Evolutionary conservation across 2,329 filamentous ascomycete genomes (phyloP), one percentile per base, ranked within the genome.

Genomic region (Curvularia sp.): DNA sequence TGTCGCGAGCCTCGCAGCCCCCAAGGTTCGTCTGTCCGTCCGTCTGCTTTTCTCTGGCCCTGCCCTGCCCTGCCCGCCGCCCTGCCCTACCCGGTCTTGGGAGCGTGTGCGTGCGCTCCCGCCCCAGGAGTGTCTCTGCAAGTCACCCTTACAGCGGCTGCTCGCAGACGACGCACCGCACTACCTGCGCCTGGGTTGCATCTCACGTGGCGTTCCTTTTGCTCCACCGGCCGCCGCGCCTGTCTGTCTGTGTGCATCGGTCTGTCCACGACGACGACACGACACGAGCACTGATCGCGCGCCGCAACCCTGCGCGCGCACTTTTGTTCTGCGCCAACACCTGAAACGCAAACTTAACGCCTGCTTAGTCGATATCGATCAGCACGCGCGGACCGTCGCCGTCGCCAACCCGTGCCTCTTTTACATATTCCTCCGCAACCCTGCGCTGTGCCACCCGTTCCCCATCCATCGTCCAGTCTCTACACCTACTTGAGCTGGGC

Each of bases 111-210:
- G 41, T 13, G 18, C 26, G 44, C 26, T 26, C 43, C 5, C 31
- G 31, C 31, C 31, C 24, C 28, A 15, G 26, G n/a, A 3, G 31
- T n/a, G 44, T n/a, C 20, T 22, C 57, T 61, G 59, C 65, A 61
- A 62, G 60, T 57, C 59, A 58, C 66, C 65, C 66, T 67, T 65
- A 66, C 65, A 63, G 66, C 66, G 65, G 62, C 55, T 64, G 63
- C 58, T 54, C 57, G 54, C 65, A 62, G 57, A 41, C 42, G 31
- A 48, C 46, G 12, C 28, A 31, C 7, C 28, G 28, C 28, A 31
- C 28, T 31, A 35, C 57, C 26, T 51, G 38, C 59, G 35, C 46
- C 47, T 54, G 56, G 38, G 53, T 59, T 51, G 48, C 58, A 31
- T 38, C 53, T 62, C 61, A 65, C 64, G 63, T 67, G 64, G 63